Base-by-base conservation (phyloP, 2,329 filamentous ascomycete species). In the Orbilia brochopaga region DNA sequence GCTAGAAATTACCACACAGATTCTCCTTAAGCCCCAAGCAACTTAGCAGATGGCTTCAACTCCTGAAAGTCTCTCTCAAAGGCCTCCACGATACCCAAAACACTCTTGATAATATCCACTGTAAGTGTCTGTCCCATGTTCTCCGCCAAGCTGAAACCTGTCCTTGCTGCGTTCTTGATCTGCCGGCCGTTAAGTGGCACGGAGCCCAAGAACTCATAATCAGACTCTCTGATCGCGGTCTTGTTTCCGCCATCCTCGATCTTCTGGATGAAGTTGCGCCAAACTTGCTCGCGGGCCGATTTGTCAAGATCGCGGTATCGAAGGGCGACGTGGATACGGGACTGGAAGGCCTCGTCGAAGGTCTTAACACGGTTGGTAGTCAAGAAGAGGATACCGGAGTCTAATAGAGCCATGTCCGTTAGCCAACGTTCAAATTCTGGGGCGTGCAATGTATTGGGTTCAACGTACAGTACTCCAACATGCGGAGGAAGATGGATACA, bases 1-100 rank as follows among this genome's bases (percentile, higher is more conserved):
- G 58, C 17, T 23, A 50, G 8, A 6, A 30, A 19, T 5, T 59
- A 8, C 21, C 30, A 52, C 11, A 23, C 17, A 50, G 3, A 19
- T 8, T 13, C 24, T 35, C 13, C 24, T 30, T 48, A 69, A 8
- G 58, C 42, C 48, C 60, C 44, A 40, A 58, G 46, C 21, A 24
- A 19, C 27, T 73, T 61, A 15, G 7, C 46, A 13, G 56, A 57
- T 11, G 44, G n/a, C 35, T 63, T 73, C 53, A 67, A 37, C 32
- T 73, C 62, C 19, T 73, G 44, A 19, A 96, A 82, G 78, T 96
- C 91, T 30, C 87, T 85, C 74, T 76, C 74, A 64, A 76, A 75
- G 24, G 75, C 72, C 50, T 67, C 66, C 1, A 74, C 74, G 19
- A 78, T 76, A 40, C 75, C 75, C 54, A 78, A 58, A 19, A 78